Evolutionary conservation across 257 asterid species (phyloP).

Genomic region (Capsicum baccatum): DNA sequence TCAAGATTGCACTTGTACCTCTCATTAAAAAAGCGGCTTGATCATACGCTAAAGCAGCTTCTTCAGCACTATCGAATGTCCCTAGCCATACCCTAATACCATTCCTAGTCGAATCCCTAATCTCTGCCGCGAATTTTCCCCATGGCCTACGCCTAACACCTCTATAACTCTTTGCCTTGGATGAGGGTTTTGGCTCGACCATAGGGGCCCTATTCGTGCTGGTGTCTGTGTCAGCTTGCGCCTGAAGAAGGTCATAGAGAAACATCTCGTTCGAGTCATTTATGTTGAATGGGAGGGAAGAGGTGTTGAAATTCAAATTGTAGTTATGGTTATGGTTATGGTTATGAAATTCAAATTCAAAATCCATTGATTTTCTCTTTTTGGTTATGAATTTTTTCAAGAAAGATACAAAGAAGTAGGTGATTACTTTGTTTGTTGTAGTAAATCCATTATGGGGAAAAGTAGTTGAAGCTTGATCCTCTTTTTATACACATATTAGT

Average conservation of each 20-base stretch:
- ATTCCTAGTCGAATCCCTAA: constrained; percentile 31
- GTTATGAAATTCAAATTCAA: too few relatives aligned
- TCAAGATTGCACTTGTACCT: constrained; percentile 62
- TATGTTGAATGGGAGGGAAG: constrained; percentile 50
- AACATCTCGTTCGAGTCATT: constrained; percentile 60
- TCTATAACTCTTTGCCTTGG: constrained; percentile 53
- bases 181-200: constrained; percentile 2
- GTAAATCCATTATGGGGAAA: neutral
- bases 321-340: neutral
- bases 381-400: too few relatives aligned
- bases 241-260: constrained; percentile 42
- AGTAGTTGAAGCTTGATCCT: constrained; percentile 12
- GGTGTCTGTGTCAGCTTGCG: constrained; percentile 42
- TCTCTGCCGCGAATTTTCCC: constrained; percentile 38
- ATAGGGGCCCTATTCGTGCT: neutral
- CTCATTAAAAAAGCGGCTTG: constrained; percentile 61
- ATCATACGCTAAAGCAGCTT: constrained; percentile 36
- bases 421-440: neutral
- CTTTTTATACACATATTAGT: constrained; percentile 34
- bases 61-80: constrained; percentile 29
- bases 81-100: constrained; percentile 35
- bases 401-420: neutral
- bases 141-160: constrained; percentile 33
- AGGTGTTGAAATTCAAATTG: constrained; percentile 25
- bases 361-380: too few relatives aligned